Base-by-base conservation (phyloP, 2,329 filamentous ascomycete genomes). In the Colletotrichum spinosum region DNA sequence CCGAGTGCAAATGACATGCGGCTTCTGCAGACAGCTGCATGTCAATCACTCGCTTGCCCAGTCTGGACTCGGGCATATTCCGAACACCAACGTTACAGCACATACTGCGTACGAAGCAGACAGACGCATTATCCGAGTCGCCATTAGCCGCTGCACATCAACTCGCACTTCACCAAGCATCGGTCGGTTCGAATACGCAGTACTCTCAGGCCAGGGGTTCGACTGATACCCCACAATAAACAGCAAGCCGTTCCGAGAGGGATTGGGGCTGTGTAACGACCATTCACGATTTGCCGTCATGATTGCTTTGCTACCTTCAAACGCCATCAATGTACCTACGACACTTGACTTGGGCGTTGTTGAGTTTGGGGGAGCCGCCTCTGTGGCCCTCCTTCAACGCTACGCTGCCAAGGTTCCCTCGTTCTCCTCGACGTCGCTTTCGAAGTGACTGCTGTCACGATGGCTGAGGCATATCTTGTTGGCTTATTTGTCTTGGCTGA, bases 61-160 rank as follows among this genome's bases (percentile, higher is more conserved):
- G 62, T 55, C 58, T 44, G 46, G 58, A 52, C 41, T 57, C 63
- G 63, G 63, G 52, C 63, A 66, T 53, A 56, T 60, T 63, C 63
- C 63, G 58, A 65, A 35, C 13, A 48, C 53, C 53, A 63, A 63
- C 33, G 53, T 57, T 63, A 54, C 58, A 25, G 37, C 25, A 25
- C 25, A 25, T 25, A 17, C 17, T 17, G 17, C 17, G 17, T 17
- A 25, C 25, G 25, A 25, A 25, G 25, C 25, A 25, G 25, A 25
- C 49, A 60, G 37, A 49, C 13, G 3, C n/a, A 41, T 44, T 42
- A 33, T 45, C 46, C 33, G 37, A 48, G 3, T 57, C 25, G 58
- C 51, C 49, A 56, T 56, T 33, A 50, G 13, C 37, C 56, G 41
- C 34, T 53, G 49, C 53, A 50, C 12, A 25, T 57, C 59, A 38